Evolutionary conservation across 208 protist species (phyloP).

Genomic region (Leishmania amazonensis): DNA sequence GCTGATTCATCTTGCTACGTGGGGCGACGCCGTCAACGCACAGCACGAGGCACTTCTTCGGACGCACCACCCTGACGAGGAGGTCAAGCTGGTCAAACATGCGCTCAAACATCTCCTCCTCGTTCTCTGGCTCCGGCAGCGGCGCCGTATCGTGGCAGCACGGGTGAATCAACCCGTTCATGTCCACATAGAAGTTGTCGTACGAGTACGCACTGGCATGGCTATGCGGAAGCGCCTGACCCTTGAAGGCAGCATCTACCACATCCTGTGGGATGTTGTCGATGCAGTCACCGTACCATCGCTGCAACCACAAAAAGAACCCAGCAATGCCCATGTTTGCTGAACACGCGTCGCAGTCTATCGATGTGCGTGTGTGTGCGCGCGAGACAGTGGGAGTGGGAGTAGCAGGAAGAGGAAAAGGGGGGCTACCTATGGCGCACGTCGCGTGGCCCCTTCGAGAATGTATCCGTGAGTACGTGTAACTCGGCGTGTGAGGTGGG

Average conservation of each 20-base stretch:
- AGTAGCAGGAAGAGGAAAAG: not conserved
- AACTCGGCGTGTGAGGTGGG: not conserved
- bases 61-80: constrained; percentile 97
- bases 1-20: constrained; percentile 99
- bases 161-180: constrained; percentile 99
- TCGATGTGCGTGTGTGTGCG: not conserved
- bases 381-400: not conserved
- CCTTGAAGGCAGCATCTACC: constrained; percentile 55
- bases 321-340: constrained; percentile 86
- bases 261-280: constrained; percentile 78
- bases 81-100: constrained; percentile 98
- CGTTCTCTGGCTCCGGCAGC: constrained; percentile 72
- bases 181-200: constrained; percentile 99
- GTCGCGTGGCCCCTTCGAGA: not conserved
- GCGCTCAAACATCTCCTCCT: constrained; percentile 93
- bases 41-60: constrained; percentile 98
- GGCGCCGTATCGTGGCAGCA: constrained; percentile 98
- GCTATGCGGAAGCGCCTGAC: constrained; percentile 30
- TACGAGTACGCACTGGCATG: constrained; percentile 38
- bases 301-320: constrained; percentile 91
- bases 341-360: not conserved
- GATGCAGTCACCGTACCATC: constrained; percentile 81
- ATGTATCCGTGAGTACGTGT: not conserved
- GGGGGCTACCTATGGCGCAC: not conserved
- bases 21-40: constrained; percentile 98